Evolutionary conservation across 768 basidiomycete genomes (phyloP).

Genomic region (Lenzites betulinus): DNA sequence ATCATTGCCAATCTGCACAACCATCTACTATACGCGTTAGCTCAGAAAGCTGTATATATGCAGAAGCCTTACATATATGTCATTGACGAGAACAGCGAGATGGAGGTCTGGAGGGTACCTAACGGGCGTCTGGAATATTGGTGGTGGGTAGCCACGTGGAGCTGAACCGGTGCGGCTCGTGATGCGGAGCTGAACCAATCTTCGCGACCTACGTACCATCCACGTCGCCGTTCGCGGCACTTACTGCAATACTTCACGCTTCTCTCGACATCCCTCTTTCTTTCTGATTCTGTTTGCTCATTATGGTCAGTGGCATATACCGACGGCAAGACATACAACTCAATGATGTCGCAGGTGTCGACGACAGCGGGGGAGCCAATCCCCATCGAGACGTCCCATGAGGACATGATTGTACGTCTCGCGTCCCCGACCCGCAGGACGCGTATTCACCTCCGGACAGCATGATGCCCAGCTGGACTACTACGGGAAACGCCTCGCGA

Average conservation of each 20-base stretch:
- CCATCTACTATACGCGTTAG: too few relatives aligned
- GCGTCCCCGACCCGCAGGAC: slow-evolving; percentile 5
- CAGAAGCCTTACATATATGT: too few relatives aligned
- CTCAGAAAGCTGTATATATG: too few relatives aligned
- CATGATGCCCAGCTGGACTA: slow-evolving; percentile 99
- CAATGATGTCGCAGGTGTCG: slow-evolving; percentile 12
- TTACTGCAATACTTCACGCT: not conserved
- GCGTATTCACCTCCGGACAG: slow-evolving; percentile 43
- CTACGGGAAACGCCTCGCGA: slow-evolving; percentile 95
- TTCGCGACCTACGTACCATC: too few relatives aligned
- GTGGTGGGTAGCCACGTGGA: slow-evolving; percentile 1
- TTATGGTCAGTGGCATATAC: not conserved
- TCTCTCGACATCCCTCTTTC: not conserved
- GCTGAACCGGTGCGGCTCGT: not conserved
- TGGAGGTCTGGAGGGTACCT: slow-evolving; percentile 8
- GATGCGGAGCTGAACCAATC: not conserved
- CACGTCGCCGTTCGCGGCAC: not conserved
- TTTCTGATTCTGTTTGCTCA: not conserved
- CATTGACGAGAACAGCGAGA: too few relatives aligned
- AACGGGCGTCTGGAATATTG: too few relatives aligned
- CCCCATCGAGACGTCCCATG: slow-evolving; percentile 93
- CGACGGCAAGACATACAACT: not conserved
- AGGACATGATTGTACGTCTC: slow-evolving; percentile 92
- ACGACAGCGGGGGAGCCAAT: slow-evolving; percentile 45
- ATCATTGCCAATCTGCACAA: too few relatives aligned